Percentiles rank a stretch among this genome's conserved stretches.
phyloP scores from a whole-genome alignment of 306 rosid species.

The Arachis stenosperma region DNA sequence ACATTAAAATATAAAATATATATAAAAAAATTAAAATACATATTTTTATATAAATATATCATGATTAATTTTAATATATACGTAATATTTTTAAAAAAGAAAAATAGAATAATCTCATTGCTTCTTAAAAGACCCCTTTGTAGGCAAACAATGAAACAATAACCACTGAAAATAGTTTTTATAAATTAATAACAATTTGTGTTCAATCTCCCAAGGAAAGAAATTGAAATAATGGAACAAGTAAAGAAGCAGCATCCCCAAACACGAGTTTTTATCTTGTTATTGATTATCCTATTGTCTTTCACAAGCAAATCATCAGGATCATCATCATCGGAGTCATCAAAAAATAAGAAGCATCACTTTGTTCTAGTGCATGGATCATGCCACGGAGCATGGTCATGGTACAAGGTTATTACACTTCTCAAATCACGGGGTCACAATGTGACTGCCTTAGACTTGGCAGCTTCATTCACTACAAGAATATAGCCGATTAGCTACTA shows the following conservation, averaged over 20 bases:
- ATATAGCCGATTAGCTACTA: too few relatives aligned
- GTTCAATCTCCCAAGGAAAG: too few relatives aligned
- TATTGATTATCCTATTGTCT: not conserved
- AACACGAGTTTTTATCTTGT: not conserved
- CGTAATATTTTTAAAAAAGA: too few relatives aligned
- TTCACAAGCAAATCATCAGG: not conserved
- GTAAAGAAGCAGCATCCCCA: not conserved
- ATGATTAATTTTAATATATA: too few relatives aligned
- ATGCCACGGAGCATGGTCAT: slow-evolving; percentile 60
- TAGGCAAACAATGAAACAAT: not conserved
- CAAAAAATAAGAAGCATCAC: slow-evolving; percentile 21
- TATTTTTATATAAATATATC: too few relatives aligned
- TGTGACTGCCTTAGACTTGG: slow-evolving; percentile 48
- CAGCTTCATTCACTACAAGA: too few relatives aligned
- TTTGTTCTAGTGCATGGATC: slow-evolving; percentile 57
- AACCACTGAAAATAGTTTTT: not conserved
- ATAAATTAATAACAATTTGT: not conserved
- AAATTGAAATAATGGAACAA: slow-evolving; percentile 23
- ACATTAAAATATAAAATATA: too few relatives aligned
- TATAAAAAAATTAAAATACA: too few relatives aligned
- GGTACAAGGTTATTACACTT: slow-evolving; percentile 50
- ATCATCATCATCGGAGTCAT: too few relatives aligned
- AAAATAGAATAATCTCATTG: too few relatives aligned
- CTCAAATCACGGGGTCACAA: slow-evolving; percentile 36
- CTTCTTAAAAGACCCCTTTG: not conserved